These are phyloP conservation scores for Trametes coccinea DNA, from an alignment of 768 basidiomycete genomes.

Conservation along the genomic window DNA sequence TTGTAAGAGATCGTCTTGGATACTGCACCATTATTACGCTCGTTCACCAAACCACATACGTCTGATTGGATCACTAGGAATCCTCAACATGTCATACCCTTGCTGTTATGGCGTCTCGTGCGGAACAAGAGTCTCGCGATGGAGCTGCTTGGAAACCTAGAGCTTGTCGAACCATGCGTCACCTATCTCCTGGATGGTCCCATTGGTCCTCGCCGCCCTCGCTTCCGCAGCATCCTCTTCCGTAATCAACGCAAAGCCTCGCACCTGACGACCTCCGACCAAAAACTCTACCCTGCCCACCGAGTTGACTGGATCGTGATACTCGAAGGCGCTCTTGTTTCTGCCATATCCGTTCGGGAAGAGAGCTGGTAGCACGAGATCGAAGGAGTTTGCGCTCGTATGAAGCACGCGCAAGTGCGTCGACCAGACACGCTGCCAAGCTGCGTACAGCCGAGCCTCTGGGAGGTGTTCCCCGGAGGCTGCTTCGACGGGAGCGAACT, in stretches of 20 bases:
- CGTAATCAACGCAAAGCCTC: slow-evolving; percentile 19
- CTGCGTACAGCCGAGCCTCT: slow-evolving; percentile 6
- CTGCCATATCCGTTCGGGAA: slow-evolving; percentile 40
- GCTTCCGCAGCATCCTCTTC: slow-evolving; percentile 14
- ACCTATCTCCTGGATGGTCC: background rate
- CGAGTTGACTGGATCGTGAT: background rate
- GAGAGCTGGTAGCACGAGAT: slow-evolving; percentile 26
- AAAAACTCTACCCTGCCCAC: slow-evolving; percentile 14
- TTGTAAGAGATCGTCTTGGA: slow-evolving; percentile 1
- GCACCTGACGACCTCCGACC: slow-evolving; percentile 6
- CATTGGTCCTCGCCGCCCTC: background rate
- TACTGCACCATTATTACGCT: background rate
- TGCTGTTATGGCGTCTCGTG: too few relatives aligned
- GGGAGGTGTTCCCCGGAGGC: background rate
- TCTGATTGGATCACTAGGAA: background rate
- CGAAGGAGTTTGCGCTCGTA: slow-evolving; percentile 27
- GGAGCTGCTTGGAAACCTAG: too few relatives aligned
- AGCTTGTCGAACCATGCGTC: slow-evolving; percentile 20
- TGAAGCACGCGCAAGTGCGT: slow-evolving; percentile 37
- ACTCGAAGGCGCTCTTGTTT: slow-evolving; percentile 17
- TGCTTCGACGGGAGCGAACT: slow-evolving; percentile 12
- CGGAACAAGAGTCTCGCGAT: too few relatives aligned
- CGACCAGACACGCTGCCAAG: slow-evolving; percentile 28
- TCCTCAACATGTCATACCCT: too few relatives aligned
- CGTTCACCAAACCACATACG: background rate